A percentile compares a stretch with the other conserved stretches of the same genome.
Conservation (phyloP, 805 yeast genomes). For the Saccharomycopsis microspora region DNA sequence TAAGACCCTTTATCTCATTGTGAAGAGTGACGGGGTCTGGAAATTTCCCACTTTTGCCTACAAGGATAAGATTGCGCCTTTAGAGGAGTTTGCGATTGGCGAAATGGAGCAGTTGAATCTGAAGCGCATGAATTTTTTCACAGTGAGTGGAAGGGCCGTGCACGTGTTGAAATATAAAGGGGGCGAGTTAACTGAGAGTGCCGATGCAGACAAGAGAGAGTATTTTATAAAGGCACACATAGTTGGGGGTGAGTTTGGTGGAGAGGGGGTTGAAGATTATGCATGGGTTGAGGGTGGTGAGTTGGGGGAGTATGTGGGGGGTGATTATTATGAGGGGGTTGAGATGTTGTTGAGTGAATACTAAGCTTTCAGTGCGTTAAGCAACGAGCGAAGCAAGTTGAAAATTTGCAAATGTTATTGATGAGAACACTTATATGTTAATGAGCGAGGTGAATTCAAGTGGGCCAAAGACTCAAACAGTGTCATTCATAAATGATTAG, state of each 20-base stretch:
- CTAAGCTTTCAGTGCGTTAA: background rate
- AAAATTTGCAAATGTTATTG: too few species aligned
- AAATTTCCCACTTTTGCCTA: constrained; percentile 61
- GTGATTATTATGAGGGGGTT: constrained; percentile 3
- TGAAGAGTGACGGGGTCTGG: constrained; percentile 48
- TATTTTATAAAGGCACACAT: constrained; percentile 82
- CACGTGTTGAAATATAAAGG: constrained; percentile 41
- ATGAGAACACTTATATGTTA: too few species aligned
- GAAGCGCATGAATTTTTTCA: constrained; percentile 67
- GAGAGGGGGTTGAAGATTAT: constrained; percentile 34
- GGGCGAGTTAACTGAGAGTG: constrained; percentile 16
- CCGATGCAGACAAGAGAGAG: constrained; percentile 31
- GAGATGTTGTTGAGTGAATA: constrained; percentile 25
- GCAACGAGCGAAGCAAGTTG: too few species aligned
- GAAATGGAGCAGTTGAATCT: constrained; percentile 71
- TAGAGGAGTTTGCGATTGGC: constrained; percentile 64
- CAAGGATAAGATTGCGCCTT: constrained; percentile 32
- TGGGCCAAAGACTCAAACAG: too few species aligned
- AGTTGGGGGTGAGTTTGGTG: constrained; percentile 65
- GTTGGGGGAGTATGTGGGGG: constrained; percentile 17
- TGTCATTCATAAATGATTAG: too few species aligned
- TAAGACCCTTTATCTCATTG: constrained; percentile 67
- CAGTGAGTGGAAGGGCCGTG: constrained; percentile 84
- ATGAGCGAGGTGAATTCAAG: too few species aligned
- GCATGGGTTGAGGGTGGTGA: constrained; percentile 86